A percentile compares a stretch with the other conserved stretches of the same genome.
Conservation (phyloP, 2,329 filamentous ascomycete genomes). For the Pyricularia grisea region DNA sequence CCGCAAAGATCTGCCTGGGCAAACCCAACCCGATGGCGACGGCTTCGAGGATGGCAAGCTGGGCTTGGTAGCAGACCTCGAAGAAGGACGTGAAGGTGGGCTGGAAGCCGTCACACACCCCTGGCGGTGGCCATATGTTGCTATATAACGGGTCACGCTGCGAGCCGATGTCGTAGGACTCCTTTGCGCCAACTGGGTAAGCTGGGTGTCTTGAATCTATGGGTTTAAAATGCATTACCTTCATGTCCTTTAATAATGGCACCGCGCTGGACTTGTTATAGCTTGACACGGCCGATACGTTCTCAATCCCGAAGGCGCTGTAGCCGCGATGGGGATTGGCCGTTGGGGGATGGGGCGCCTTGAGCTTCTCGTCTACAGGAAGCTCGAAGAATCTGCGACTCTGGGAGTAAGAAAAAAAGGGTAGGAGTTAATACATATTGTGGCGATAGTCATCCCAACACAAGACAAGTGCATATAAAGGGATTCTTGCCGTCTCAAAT, state of each 20-base stretch:
- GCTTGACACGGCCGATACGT: background rate
- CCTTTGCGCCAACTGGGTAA: background rate
- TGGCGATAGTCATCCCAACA: background rate
- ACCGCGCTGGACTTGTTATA: background rate
- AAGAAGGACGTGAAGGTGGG: background rate
- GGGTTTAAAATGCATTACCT: background rate
- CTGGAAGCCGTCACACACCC: background rate
- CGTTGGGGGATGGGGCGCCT: background rate
- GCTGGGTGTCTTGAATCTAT: background rate
- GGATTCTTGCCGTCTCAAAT: background rate
- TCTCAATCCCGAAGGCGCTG: conserved; percentile 2
- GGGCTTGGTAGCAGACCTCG: background rate
- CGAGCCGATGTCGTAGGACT: conserved; percentile 4
- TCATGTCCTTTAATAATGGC: background rate
- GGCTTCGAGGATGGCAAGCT: background rate
- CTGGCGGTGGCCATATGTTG: conserved; percentile 1
- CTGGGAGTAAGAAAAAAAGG: background rate
- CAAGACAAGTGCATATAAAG: background rate
- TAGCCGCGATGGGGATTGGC: conserved; percentile 1
- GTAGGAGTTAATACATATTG: too few relatives aligned
- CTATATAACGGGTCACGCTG: conserved; percentile 1
- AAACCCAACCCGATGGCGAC: background rate
- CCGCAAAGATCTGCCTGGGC: background rate
- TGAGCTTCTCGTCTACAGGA: background rate
- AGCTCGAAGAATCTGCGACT: background rate